Evolutionary conservation across 768 basidiomycete species (phyloP), one percentile per base, ranked within the genome.

Genomic region (Strobilomyces echinocephalus): DNA sequence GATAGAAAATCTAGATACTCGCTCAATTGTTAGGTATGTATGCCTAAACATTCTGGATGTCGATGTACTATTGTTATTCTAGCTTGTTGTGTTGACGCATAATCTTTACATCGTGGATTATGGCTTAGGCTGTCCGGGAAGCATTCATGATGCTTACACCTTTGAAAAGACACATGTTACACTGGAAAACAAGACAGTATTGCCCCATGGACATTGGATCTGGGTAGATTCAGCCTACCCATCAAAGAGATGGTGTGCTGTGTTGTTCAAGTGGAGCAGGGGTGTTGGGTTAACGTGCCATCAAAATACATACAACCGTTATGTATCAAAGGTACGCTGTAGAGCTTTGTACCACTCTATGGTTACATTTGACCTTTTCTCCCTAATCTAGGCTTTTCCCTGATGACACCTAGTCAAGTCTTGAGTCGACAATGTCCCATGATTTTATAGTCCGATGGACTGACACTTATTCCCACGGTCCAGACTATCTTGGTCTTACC

Each of bases 1-100:
- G 36, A 59, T 9, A 6, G 39, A 14, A 59, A 59, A 11, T 33
- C 35, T 12, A 33, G 5, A 3, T 59, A 44, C 16, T 58, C 21
- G 0, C 8, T 58, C 4, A 49, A 55, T 15, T 52, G 21, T 35
- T 33, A 46, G 34, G 33, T 46, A 24, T 2, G 40, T 41, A 21
- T 8, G 11, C 8, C 20, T 10, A 10, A 35, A 35, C 9, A 6
- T 41, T 9, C 20, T 21, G 10, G 40, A 21, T 21, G 20, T 6
- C 5, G 20, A 41, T 21, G 10, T 11, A 41, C 40, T 21, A 2
- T 8, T 20, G 3, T 14, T 4, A 33, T 20, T 1, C 4, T 11
- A 20, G 18, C 4, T 20, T 2, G 20, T 33, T 14, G 11, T 46
- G 20, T 18, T 46, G 31, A 30, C 18, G 6, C 43, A 44, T 11